Base-by-base conservation (phyloP, 2,329 filamentous ascomycete genomes). In the Pestalotiopsis sp. region DNA sequence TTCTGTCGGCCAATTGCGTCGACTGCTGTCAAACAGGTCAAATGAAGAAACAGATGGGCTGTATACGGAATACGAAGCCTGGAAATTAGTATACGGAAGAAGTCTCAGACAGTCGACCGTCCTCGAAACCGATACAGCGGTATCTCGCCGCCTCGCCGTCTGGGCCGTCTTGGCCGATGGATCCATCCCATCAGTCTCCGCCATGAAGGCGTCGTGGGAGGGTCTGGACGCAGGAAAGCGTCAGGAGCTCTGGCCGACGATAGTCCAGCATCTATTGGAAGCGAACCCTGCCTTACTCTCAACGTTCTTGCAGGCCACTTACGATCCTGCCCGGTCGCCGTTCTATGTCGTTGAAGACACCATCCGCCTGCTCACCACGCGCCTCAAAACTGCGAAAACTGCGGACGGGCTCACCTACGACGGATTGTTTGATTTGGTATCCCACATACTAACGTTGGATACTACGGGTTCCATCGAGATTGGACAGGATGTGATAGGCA, bases 321-420 rank as follows among this genome's bases (percentile, higher is more conserved):
- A 77, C 59, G 68, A 77, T 41, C 64, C 75, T 39, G 70, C 71
- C 4, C 74, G 72, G 73, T 76, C 76, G 58, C 74, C 76, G 61
- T 75, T 68, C 59, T 79, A 78, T 63, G 66, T 78, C 27, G 66
- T 77, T 20, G 77, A 78, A 58, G 77, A 79, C 67, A 27, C 71
- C 7, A 57, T 76, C 12, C 75, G 76, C 57, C 39, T 76, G 25
- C 72, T 78, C 64, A 68, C 66, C 61, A 68, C 68, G 25, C 58
- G 56, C 23, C 65, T 59, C 17, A 66, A 68, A 14, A 36, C 49
- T 7, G 23, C 60, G 17, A 66, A 69, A 14, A 31, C 49, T 7
- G 23, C 17, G 14, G 36, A 69, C 6, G 20, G 36, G 14, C 25
- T 31, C 36, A 23, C 13, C 57, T 36, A 66, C 11, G 61, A 70